Base-by-base conservation (phyloP, 75 land plant species). In the Cryptomeria japonica region DNA sequence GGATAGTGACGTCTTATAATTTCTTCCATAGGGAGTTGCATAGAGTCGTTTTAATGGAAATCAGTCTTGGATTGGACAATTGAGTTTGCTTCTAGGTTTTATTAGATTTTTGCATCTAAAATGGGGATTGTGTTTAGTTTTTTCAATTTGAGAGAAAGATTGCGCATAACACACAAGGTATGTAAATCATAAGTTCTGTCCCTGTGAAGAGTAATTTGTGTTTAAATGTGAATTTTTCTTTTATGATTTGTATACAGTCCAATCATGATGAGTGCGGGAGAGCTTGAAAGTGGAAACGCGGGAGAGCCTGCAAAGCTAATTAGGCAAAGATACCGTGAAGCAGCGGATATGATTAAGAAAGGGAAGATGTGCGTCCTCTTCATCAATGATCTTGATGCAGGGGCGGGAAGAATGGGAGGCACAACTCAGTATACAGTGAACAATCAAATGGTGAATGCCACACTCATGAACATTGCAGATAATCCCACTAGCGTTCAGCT, bases 211-310 rank as follows among this genome's bases (percentile, higher is more conserved):
- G 34, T 47, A 36, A 85, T 51, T 36, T 51, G 7, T 53, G 7
- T 38, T 85, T 85, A 51, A 22, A 37, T 53, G 11, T 34, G 36
- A 5, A 9, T 9, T 22, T 75, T 49, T 12, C 10, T 86, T 39
- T 86, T 34, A 34, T 86, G 5, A 86, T 72, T 14, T 68, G 36
- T 38, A 58, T 89, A 84, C 97, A 96, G 97, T 92, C 98, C 98
- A 80, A 96, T 96, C 91, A 95, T 95, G 97, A 96, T 96, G 98
- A 96, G 98, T 87, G 98, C 98, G 12, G 98, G 98, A 94, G 98
- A 96, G 83, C 80, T 96, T 87, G 98, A 96, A 88, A 94, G 95
- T 92, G 98, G 98, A 53, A 95, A 95, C 85, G 98, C 98, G 38
- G 98, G 98, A 75, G 97, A 96, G 85, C 98, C 98, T 15, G 98